Conservation (phyloP, 2,329 filamentous ascomycete genomes). For the Fusarium solani-melongenae region DNA sequence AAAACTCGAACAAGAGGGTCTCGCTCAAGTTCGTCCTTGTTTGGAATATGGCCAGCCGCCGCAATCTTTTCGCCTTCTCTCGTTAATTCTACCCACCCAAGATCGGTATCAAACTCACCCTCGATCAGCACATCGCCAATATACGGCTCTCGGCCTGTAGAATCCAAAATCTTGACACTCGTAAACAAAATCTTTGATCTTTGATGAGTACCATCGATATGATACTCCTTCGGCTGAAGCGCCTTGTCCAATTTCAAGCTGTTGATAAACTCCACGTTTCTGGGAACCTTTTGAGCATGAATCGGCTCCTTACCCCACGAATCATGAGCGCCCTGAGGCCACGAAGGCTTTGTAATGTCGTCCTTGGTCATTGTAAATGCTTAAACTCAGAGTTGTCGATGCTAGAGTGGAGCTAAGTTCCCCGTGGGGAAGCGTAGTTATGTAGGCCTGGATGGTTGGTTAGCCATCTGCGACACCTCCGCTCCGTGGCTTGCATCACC, state of each 20-base stretch:
- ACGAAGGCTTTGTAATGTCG: neutral
- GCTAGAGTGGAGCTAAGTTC: neutral
- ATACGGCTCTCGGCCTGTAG: neutral
- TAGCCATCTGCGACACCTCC: neutral
- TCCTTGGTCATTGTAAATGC: neutral
- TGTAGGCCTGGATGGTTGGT: neutral
- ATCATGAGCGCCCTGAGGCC: constrained; percentile 8
- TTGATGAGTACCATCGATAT: neutral
- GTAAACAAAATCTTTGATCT: neutral
- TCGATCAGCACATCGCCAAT: neutral
- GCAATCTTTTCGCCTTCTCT: neutral
- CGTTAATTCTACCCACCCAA: neutral
- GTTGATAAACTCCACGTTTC: neutral
- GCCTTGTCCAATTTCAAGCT: neutral
- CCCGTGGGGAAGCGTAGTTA: constrained; percentile 6
- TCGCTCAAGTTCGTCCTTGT: neutral
- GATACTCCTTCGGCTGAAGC: neutral
- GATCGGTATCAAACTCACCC: neutral
- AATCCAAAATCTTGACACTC: neutral
- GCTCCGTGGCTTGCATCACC: neutral
- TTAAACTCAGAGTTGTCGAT: neutral
- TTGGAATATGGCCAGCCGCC: neutral
- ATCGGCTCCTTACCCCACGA: constrained; percentile 13
- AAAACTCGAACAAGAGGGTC: constrained; percentile 2
- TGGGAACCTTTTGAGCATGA: neutral